phyloP scores from a whole-genome alignment of 192 early-diverging fungal genomes.

The Entrophospora sp. region DNA sequence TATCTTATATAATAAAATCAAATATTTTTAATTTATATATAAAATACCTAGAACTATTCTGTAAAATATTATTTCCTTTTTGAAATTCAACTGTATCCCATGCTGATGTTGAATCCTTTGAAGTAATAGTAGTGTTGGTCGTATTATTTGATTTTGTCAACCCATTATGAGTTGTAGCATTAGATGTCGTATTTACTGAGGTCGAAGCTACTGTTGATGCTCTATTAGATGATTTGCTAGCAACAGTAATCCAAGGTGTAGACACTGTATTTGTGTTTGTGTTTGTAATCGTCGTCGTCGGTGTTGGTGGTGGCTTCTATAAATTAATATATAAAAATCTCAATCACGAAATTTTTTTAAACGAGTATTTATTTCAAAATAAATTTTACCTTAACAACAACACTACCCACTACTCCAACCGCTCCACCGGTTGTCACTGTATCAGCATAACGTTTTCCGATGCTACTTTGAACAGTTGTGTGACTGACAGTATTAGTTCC shows the following conservation, averaged over 20 bases:
- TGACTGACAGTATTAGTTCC: constrained; percentile 15
- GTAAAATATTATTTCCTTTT: not conserved
- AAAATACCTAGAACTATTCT: too few species aligned
- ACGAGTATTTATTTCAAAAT: not conserved
- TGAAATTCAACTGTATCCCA: not conserved
- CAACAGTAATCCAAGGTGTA: constrained; percentile 33
- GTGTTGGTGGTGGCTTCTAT: not conserved
- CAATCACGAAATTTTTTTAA: not conserved
- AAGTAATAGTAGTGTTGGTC: too few species aligned
- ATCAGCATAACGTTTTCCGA: constrained; percentile 35
- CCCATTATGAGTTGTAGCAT: not conserved
- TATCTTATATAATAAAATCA: too few species aligned
- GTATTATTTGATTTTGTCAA: not conserved
- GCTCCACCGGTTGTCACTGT: constrained; percentile 26
- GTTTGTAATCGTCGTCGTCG: too few species aligned
- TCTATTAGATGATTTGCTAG: constrained; percentile 11
- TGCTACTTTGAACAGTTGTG: constrained; percentile 18
- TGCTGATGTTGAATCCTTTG: not conserved
- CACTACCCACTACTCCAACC: not conserved
- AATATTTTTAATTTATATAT: too few species aligned
- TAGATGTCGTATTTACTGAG: not conserved
- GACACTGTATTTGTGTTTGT: too few species aligned
- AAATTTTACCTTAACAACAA: not conserved
- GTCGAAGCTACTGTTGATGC: not conserved
- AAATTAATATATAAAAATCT: not conserved